Conservation (phyloP, 169 alveolate genomes). For the Plasmodium yoelii region DNA sequence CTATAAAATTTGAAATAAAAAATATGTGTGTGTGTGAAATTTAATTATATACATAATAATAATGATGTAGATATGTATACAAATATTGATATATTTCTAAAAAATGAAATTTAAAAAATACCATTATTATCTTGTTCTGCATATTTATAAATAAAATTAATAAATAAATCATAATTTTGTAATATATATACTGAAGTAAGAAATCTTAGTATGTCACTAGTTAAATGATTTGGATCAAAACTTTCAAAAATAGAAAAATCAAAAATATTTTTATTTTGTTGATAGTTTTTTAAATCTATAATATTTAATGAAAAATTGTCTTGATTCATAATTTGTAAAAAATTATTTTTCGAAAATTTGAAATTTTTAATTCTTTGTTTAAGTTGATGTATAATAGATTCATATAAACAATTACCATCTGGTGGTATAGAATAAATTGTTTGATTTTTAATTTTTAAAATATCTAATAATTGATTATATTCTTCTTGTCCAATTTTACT, state of each 20-base stretch:
- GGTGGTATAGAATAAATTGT: slow-evolving; percentile 62
- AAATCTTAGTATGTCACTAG: slow-evolving; percentile 37
- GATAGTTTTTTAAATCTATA: slow-evolving; percentile 42
- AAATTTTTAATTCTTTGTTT: slow-evolving; percentile 27
- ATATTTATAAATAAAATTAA: slow-evolving; percentile 22
- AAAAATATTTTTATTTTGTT: slow-evolving; percentile 20
- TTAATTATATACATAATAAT: not conserved
- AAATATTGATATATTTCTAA: no score
- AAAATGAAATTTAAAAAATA: no score
- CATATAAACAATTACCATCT: slow-evolving; percentile 72
- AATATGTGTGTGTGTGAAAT: not conserved
- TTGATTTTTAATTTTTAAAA: slow-evolving; percentile 28
- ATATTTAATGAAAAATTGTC: slow-evolving; percentile 30
- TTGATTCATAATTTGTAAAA: slow-evolving; percentile 37
- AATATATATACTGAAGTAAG: slow-evolving; percentile 39
- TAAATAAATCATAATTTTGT: slow-evolving; percentile 33
- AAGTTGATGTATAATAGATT: slow-evolving; percentile 70
- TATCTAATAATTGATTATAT: slow-evolving; percentile 28
- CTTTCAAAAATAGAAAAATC: slow-evolving; percentile 33
- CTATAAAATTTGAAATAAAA: slow-evolving; percentile 17
- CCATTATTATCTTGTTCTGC: slow-evolving; percentile 1
- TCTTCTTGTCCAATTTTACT: slow-evolving; percentile 45
- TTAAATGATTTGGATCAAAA: slow-evolving; percentile 42
- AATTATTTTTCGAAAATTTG: slow-evolving; percentile 12
- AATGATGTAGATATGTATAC: no score